A percentile compares a stretch with the other conserved stretches of the same genome.
These are phyloP conservation scores for cucumber (Cucumis sativus) DNA, from an alignment of 306 rosid genomes.

Conservation along the genomic window Cucumber_9930_V3 NC_026655.2:26653001-26653500, in stretches of 20 bases:
- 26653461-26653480: background rate
- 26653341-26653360: background rate
- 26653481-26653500: background rate
- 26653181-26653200: background rate
- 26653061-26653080: slow-evolving; percentile 1
- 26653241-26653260: no score
- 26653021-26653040: no score
- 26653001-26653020: no score
- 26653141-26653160: background rate
- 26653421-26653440: background rate
- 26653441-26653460: background rate
- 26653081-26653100: background rate
- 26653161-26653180: background rate
- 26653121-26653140: background rate
- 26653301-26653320: background rate
- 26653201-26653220: background rate
- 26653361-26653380: background rate
- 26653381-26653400: background rate
- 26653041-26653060: no score
- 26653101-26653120: background rate
- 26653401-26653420: background rate
- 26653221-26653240: background rate
- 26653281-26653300: background rate
- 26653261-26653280: background rate
- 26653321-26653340: background rate